Evolutionary conservation across 305 asterid genomes (phyloP).

Genomic region (Fraxinus ornus): DNA sequence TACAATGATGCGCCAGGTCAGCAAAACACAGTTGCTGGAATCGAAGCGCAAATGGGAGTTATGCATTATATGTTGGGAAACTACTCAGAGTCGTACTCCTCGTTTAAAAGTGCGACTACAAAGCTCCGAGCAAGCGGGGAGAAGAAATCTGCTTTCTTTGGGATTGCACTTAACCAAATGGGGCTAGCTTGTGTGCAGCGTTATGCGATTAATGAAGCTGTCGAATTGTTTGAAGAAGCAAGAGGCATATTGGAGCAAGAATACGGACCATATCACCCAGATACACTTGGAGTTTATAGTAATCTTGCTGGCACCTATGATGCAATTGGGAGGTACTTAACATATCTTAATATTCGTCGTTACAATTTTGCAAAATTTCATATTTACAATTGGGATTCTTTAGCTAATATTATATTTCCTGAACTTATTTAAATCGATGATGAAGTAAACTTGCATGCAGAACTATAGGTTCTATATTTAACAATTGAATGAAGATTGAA

Average conservation of each 20-base stretch:
- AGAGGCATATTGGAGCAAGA: constrained; percentile 77
- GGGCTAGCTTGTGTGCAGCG: constrained; percentile 86
- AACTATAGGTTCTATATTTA: not conserved
- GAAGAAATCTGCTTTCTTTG: constrained; percentile 85
- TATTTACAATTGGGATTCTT: not conserved
- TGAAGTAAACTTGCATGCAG: not conserved
- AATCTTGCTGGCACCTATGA: constrained; percentile 92
- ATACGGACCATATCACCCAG: constrained; percentile 83
- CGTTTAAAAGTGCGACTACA: constrained; percentile 51
- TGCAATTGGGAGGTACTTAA: constrained; percentile 77
- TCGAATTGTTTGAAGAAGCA: constrained; percentile 84
- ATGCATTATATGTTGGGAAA: constrained; percentile 77
- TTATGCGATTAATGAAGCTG: constrained; percentile 70
- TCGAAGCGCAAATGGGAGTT: constrained; percentile 94
- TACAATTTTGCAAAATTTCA: not conserved
- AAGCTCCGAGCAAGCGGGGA: constrained; percentile 87
- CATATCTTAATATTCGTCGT: not conserved
- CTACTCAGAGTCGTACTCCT: constrained; percentile 66
- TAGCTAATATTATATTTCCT: not conserved
- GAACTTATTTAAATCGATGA: not conserved
- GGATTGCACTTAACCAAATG: constrained; percentile 86
- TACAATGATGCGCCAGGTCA: constrained; percentile 83
- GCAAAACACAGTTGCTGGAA: constrained; percentile 77
- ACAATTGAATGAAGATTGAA: not conserved
- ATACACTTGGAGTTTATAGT: constrained; percentile 87